A percentile compares a stretch with the other conserved stretches of the same genome.
Conservation (phyloP, 1,284 basidiomycete species). For the Apiotrichum mycotoxinovorans region DNA sequence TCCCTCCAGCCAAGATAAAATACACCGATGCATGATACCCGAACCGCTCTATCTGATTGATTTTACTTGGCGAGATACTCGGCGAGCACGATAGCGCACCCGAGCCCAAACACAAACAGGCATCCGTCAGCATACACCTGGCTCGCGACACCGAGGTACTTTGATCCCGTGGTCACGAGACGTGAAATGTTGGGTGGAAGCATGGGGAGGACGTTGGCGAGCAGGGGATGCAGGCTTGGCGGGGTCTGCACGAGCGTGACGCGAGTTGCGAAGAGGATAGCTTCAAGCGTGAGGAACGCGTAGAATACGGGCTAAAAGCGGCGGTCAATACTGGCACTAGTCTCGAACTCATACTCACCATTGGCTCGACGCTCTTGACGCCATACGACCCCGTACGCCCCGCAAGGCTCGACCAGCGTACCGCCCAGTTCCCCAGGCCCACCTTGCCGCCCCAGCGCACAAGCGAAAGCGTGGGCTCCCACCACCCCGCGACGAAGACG, state of each 20-base stretch:
- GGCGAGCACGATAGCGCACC: conserved; percentile 30
- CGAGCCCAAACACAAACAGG: conserved; percentile 43
- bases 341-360: conserved; percentile 18
- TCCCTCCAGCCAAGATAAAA: background rate
- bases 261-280: conserved; percentile 47
- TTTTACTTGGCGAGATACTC: conserved; percentile 18
- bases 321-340: background rate
- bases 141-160: conserved; percentile 37
- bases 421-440: conserved; percentile 9
- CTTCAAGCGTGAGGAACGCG: conserved; percentile 47
- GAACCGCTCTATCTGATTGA: too few species aligned
- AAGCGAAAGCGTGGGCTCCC: conserved; percentile 45
- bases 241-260: conserved; percentile 43
- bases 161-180: conserved; percentile 38
- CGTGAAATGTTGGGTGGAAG: conserved; percentile 40
- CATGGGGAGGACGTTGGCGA: conserved; percentile 47
- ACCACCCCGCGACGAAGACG: conserved; percentile 40
- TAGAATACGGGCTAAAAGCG: conserved; percentile 49
- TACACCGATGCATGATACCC: conserved; percentile 3
- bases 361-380: conserved; percentile 12
- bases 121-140: conserved; percentile 47
- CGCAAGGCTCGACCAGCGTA: conserved; percentile 16
- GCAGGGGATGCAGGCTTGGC: conserved; percentile 42
- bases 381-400: background rate
- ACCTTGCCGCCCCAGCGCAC: conserved; percentile 8